Evolutionary conservation across 768 basidiomycete species (phyloP).

Genomic region (Hygrophorus russula): DNA sequence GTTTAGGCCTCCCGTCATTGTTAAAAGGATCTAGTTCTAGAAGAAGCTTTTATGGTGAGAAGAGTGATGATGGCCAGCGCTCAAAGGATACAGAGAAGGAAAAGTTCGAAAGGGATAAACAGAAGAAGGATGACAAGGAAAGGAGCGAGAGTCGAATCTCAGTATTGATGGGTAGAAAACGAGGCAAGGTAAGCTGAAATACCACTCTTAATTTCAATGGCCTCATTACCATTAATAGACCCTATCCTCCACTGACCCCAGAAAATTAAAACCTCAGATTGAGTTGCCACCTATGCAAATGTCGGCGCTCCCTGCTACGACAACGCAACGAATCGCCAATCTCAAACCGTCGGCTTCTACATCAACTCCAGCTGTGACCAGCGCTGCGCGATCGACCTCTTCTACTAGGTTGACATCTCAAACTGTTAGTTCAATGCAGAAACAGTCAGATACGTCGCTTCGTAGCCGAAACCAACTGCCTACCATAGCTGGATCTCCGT

Average conservation of each 20-base stretch:
- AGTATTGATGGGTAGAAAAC: conserved; percentile 75
- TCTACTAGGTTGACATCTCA: conserved; percentile 67
- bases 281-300: conserved; percentile 88
- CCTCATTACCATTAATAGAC: conserved; percentile 39
- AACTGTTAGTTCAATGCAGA: conserved; percentile 79
- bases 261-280: conserved; percentile 54
- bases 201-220: conserved; percentile 3
- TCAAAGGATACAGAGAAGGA: conserved; percentile 31
- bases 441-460: conserved; percentile 74
- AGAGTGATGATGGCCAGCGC: conserved; percentile 42
- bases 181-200: conserved; percentile 66
- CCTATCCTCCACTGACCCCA: conserved; percentile 70
- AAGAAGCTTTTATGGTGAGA: conserved; percentile 64
- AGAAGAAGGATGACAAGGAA: conserved; percentile 75
- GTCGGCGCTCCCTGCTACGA: conserved; percentile 67
- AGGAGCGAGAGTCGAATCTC: conserved; percentile 87
- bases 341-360: conserved; percentile 46
- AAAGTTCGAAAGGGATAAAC: conserved; percentile 36
- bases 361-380: conserved; percentile 29
- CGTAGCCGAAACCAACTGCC: conserved; percentile 69
- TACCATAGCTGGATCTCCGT: conserved; percentile 91
- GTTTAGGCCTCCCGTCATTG: conserved; percentile 69
- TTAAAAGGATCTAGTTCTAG: conserved; percentile 77
- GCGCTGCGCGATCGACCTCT: conserved; percentile 26
- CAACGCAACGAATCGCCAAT: conserved; percentile 77